phyloP scores from a whole-genome alignment of 495 filamentous ascomycete genomes.

The Penicillium odoratum region DNA sequence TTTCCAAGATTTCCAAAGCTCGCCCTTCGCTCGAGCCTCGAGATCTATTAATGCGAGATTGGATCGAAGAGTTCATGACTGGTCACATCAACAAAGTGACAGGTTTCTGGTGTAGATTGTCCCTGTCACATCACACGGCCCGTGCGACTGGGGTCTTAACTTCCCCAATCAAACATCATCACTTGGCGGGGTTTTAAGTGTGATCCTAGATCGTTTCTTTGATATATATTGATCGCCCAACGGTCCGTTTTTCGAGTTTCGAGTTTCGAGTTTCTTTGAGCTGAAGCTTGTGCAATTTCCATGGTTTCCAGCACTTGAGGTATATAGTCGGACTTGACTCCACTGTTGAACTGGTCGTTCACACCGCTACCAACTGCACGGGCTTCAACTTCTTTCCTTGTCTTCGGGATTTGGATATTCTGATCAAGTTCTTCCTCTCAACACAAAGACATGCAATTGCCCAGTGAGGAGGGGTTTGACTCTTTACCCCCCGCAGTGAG shows the following conservation, averaged over 20 bases:
- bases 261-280: neutral
- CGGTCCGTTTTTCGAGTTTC: neutral
- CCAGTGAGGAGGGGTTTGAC: conserved; percentile 32
- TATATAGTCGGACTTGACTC: neutral
- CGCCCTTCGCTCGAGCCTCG: neutral
- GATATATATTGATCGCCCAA: neutral
- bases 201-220: neutral
- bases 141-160: conserved; percentile 8
- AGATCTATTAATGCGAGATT: neutral
- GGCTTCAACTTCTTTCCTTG: neutral
- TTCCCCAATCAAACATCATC: neutral
- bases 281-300: neutral
- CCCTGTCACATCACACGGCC: conserved; percentile 20
- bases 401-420: neutral
- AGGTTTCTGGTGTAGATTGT: conserved; percentile 25
- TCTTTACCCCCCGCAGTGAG: conserved; percentile 37
- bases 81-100: conserved; percentile 21
- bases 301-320: too few species aligned
- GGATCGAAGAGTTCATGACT: conserved; percentile 20
- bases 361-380: too few species aligned
- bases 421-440: too few species aligned
- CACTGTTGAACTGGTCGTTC: too few species aligned
- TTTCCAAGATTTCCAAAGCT: too few species aligned
- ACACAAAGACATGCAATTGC: neutral
- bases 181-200: neutral